Evolutionary conservation across 331 rosid species (phyloP).

Genomic region (Pyrus hybrid): DNA sequence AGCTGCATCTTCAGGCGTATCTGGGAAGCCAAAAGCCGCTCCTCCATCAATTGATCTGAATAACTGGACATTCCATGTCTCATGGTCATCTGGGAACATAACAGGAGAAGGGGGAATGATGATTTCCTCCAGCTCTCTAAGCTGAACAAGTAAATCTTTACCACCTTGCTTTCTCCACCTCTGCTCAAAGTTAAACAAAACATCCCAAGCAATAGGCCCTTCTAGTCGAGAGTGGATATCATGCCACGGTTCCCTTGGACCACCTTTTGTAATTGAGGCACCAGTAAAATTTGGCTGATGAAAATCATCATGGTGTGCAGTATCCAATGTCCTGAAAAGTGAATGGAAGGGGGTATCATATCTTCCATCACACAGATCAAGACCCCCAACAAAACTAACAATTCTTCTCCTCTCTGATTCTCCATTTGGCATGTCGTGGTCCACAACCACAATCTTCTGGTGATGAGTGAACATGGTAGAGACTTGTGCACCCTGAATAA

Average conservation of each 20-base stretch:
- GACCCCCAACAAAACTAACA: slow-evolving; percentile 89
- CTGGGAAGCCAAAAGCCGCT: slow-evolving; percentile 94
- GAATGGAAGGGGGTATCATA: slow-evolving; percentile 87
- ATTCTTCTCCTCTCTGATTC: slow-evolving; percentile 60
- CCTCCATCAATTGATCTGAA: slow-evolving; percentile 96
- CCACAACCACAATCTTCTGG: slow-evolving; percentile 93
- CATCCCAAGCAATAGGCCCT: slow-evolving; percentile 99
- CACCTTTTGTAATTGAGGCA: slow-evolving; percentile 71
- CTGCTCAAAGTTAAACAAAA: slow-evolving; percentile 86
- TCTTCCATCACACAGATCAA: slow-evolving; percentile 93
- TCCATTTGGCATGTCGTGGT: slow-evolving; percentile 48
- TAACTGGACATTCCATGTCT: slow-evolving; percentile 90
- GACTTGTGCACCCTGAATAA: slow-evolving; percentile 58
- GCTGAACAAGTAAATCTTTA: slow-evolving; percentile 55
- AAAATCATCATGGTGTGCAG: slow-evolving; percentile 88
- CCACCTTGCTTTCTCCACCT: slow-evolving; percentile 98
- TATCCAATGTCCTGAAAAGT: slow-evolving; percentile 79
- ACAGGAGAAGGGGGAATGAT: slow-evolving; percentile 88
- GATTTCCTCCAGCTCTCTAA: slow-evolving; percentile 64
- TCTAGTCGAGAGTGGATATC: slow-evolving; percentile 90
- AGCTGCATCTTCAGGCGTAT: slow-evolving; percentile 83
- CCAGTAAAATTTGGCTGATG: slow-evolving; percentile 88
- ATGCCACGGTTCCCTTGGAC: slow-evolving; percentile 99
- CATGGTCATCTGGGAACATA: slow-evolving; percentile 66
- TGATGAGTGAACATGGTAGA: slow-evolving; percentile 97